Evolutionary conservation across 352 stramenopile genomes (phyloP).

Genomic region (Globisporangium rhizosaccharum): DNA sequence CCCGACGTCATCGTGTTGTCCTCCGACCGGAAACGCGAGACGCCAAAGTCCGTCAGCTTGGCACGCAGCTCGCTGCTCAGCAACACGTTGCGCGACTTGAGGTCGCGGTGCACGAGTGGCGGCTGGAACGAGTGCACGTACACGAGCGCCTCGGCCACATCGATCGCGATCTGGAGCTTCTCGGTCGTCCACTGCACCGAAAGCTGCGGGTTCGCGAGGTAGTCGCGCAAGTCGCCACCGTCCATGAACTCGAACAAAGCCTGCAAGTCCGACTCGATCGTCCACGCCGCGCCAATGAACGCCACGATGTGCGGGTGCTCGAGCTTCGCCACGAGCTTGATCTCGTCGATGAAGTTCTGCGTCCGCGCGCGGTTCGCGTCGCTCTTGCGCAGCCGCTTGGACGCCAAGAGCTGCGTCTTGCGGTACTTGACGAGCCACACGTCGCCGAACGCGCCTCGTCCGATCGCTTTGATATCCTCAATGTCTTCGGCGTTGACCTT

Average conservation of each 20-base stretch:
- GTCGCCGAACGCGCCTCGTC: neutral
- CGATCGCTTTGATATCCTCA: slow-evolving; percentile 22
- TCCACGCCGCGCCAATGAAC: slow-evolving; percentile 57
- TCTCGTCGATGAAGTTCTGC: slow-evolving; percentile 26
- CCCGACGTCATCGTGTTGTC: no score
- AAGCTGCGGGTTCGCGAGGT: slow-evolving; percentile 18
- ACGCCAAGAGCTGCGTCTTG: slow-evolving; percentile 1
- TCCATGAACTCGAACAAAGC: slow-evolving; percentile 67
- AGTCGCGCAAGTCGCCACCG: slow-evolving; percentile 38
- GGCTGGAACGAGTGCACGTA: slow-evolving; percentile 19
- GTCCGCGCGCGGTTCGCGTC: slow-evolving; percentile 21
- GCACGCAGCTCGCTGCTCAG: slow-evolving; percentile 13
- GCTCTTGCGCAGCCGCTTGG: slow-evolving; percentile 28
- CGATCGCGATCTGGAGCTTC: no score
- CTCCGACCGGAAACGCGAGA: no score
- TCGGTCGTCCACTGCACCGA: slow-evolving; percentile 23
- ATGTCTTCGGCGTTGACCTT: slow-evolving; percentile 38
- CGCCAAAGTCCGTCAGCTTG: slow-evolving; percentile 63
- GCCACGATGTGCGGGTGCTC: slow-evolving; percentile 24
- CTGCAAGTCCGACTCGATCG: slow-evolving; percentile 39
- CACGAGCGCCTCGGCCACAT: slow-evolving; percentile 8
- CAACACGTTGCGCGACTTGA: slow-evolving; percentile 26
- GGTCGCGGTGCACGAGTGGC: slow-evolving; percentile 11
- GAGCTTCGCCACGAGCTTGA: slow-evolving; percentile 3
- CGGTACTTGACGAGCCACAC: slow-evolving; percentile 11